Evolutionary conservation across 495 filamentous ascomycete species (phyloP).

Genomic region (Jackrogersella multiformis): DNA sequence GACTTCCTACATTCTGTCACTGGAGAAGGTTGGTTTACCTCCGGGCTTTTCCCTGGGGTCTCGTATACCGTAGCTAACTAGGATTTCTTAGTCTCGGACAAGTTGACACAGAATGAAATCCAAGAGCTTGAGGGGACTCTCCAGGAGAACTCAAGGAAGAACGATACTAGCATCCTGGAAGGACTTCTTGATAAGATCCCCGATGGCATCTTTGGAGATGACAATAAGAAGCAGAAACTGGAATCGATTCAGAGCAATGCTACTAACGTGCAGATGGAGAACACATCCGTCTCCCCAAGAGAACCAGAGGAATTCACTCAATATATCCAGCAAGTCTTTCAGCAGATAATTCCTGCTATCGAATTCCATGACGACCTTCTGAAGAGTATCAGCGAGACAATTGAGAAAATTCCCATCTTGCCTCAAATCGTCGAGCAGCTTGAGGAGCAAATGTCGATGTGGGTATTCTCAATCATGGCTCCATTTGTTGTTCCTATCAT

Average conservation of each 20-base stretch:
- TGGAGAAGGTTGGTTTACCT: slow-evolving; percentile 65
- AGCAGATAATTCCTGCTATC: slow-evolving; percentile 83
- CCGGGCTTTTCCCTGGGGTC: not conserved
- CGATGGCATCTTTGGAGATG: slow-evolving; percentile 74
- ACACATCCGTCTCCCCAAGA: slow-evolving; percentile 71
- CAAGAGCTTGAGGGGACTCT: slow-evolving; percentile 83
- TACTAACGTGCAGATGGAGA: slow-evolving; percentile 70
- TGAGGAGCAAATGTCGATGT: slow-evolving; percentile 80
- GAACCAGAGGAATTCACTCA: slow-evolving; percentile 78
- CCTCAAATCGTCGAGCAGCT: slow-evolving; percentile 81
- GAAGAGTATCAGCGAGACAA: slow-evolving; percentile 75
- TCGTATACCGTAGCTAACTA: slow-evolving; percentile 14
- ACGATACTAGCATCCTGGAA: slow-evolving; percentile 72
- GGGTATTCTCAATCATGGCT: slow-evolving; percentile 85
- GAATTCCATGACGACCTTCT: slow-evolving; percentile 90
- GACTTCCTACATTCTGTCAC: slow-evolving; percentile 87
- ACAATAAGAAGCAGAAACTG: slow-evolving; percentile 71
- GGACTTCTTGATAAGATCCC: slow-evolving; percentile 82
- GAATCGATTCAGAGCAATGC: slow-evolving; percentile 74
- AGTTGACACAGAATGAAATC: slow-evolving; percentile 86
- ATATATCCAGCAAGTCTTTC: slow-evolving; percentile 71
- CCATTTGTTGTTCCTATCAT: slow-evolving; percentile 88
- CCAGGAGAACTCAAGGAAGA: slow-evolving; percentile 60
- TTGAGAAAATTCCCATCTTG: slow-evolving; percentile 82
- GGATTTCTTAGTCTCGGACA: slow-evolving; percentile 71